Evolutionary conservation across 169 alveolate species (phyloP), one percentile per base, ranked within the genome.

Genomic region (Plasmodium knowlesi): DNA sequence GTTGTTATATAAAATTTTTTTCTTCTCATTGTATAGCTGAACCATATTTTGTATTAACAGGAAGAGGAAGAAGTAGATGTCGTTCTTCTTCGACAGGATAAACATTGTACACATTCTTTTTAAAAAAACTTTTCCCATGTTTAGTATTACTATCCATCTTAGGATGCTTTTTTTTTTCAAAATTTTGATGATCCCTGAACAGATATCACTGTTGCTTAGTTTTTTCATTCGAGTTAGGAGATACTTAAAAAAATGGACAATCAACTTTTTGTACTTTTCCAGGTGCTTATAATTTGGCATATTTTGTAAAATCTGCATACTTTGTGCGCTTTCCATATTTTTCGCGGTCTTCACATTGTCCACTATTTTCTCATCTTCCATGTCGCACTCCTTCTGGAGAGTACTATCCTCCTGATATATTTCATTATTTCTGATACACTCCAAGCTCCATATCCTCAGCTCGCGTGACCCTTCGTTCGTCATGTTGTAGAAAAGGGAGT

Each of bases 21-120:
- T 90, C 76, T 72, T 81, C 54, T 90, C 86, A 90, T 90, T 90
- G 46, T 46, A 90, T 30, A 90, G 83, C 16, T 67, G 84, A 70
- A 90, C 70, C 46, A 90, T 81, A 22, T 90, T 90, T 70, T 82
- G 85, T 30, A 90, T 90, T 70, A 82, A 41, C 74, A 90, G 54
- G 73, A 34, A 90, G 25, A 81, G 57, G 73, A 90, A 72, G 37
- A 90, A 90, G 74, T 90, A 90, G 1, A 71, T 54, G 14, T 90
- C 95, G 53, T 28, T 90, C 22, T 90, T 90, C n/a, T 81, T 90
- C 8, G 92, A 81, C 30, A 81, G 10, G 9, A 90, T 71, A 46
- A 90, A 90, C 25, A 80, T 50, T 9, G 71, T 22, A 16, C 67
- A 28, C 8, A 90, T 81, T 46, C 46, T 90, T 80, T 61, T 90